Percentiles rank a stretch among this genome's conserved stretches.
phyloP scores from a whole-genome alignment of 2,329 filamentous ascomycete genomes.

The Xylaria hypoxylon region DNA sequence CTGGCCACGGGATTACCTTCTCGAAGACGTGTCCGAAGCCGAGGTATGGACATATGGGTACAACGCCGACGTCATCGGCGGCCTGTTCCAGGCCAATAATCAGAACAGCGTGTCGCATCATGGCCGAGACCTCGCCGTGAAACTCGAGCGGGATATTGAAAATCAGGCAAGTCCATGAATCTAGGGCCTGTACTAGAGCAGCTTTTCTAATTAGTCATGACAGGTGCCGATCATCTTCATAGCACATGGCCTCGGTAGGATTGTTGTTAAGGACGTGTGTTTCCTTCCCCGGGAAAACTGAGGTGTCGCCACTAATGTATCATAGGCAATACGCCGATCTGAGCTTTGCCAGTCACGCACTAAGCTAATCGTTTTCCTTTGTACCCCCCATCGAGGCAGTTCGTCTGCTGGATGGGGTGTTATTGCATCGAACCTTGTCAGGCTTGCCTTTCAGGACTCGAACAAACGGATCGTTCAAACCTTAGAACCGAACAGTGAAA shows the following conservation, averaged over 20 bases:
- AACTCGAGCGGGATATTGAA: constrained; percentile 50
- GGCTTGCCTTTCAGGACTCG: constrained; percentile 51
- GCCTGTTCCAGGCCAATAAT: constrained; percentile 53
- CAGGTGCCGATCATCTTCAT: constrained; percentile 24
- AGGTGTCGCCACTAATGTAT: neutral
- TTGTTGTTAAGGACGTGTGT: constrained; percentile 25
- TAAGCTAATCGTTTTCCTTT: constrained; percentile 54
- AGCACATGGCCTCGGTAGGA: constrained; percentile 18
- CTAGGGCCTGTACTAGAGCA: neutral
- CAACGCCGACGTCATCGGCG: constrained; percentile 53
- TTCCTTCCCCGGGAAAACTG: neutral
- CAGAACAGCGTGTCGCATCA: constrained; percentile 55
- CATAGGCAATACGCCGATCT: constrained; percentile 49
- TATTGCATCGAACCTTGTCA: constrained; percentile 51
- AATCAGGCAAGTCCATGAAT: constrained; percentile 43
- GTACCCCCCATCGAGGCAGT: constrained; percentile 56
- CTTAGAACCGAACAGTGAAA: constrained; percentile 52
- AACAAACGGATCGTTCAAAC: constrained; percentile 51
- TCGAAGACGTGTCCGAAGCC: constrained; percentile 45
- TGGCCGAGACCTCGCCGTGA: constrained; percentile 48
- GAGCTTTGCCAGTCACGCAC: constrained; percentile 45
- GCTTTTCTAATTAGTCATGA: constrained; percentile 1
- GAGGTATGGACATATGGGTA: constrained; percentile 57
- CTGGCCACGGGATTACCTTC: constrained; percentile 40
- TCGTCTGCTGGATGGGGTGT: constrained; percentile 49